Conservation (phyloP, 169 alveolate genomes). For the Plasmodium billcollinsi region DNA sequence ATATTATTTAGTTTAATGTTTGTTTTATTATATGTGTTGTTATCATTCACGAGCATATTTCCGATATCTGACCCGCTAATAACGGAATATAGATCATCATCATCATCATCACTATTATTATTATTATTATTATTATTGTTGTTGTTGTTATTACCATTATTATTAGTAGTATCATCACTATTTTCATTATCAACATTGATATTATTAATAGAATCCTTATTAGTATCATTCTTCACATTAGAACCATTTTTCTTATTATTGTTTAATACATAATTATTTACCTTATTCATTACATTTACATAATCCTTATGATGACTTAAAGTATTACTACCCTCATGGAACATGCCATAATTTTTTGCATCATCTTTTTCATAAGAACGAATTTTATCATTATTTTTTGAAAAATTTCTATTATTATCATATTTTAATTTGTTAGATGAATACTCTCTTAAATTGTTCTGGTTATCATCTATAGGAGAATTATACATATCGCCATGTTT, state of each 20-base stretch:
- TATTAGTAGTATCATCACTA: neutral
- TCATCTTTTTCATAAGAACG: neutral
- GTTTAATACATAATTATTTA: too few relatives aligned
- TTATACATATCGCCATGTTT: too few relatives aligned
- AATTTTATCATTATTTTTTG: slow-evolving; percentile 1
- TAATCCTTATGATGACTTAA: too few relatives aligned
- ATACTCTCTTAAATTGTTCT: too few relatives aligned
- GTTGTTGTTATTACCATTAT: neutral
- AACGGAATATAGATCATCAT: slow-evolving; percentile 59
- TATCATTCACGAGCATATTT: slow-evolving; percentile 4
- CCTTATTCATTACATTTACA: too few relatives aligned
- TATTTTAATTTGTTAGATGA: too few relatives aligned
- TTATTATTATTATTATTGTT: neutral
- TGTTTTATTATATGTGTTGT: neutral
- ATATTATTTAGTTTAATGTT: neutral
- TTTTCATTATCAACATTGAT: neutral
- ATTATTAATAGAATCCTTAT: neutral
- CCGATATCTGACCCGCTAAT: slow-evolving; percentile 56
- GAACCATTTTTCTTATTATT: too few relatives aligned
- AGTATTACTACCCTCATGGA: too few relatives aligned
- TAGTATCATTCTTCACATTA: neutral
- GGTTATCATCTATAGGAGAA: too few relatives aligned
- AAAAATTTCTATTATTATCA: too few relatives aligned
- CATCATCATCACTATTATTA: neutral
- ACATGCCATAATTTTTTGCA: neutral